A percentile compares a stretch with the other conserved stretches of the same genome.
Conservation (phyloP, 441 rosid species). For the Gossypium davidsonii region DNA sequence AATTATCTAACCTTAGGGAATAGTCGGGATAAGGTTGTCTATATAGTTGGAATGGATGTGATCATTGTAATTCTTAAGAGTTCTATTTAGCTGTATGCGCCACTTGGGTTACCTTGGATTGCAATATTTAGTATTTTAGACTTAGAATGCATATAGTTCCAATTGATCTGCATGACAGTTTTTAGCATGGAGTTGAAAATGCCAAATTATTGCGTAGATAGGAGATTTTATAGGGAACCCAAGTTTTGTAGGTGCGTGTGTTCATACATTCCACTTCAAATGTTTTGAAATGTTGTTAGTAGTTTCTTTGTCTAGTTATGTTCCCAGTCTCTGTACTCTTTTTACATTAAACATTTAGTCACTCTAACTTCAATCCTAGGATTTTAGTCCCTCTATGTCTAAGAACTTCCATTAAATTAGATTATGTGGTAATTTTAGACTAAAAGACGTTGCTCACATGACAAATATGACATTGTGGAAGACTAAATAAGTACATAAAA, state of each 20-base stretch:
- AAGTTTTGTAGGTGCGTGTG: background rate
- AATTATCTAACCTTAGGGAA: background rate
- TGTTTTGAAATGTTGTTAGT: background rate
- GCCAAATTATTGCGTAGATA: background rate
- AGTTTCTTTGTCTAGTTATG: background rate
- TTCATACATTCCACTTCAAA: background rate
- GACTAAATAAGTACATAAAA: too few relatives aligned
- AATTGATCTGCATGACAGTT: background rate
- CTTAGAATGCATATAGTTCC: background rate
- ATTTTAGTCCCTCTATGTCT: too few relatives aligned
- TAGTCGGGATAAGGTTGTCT: background rate
- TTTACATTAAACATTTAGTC: too few relatives aligned
- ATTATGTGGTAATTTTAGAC: too few relatives aligned
- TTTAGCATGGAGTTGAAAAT: background rate
- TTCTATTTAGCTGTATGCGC: background rate
- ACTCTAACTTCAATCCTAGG: too few relatives aligned
- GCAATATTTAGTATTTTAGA: background rate
- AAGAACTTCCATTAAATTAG: too few relatives aligned
- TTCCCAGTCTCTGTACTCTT: too few relatives aligned
- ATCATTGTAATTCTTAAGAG: background rate
- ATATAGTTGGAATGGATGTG: background rate
- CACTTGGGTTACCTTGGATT: background rate
- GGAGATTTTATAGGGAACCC: background rate
- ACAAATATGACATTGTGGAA: too few relatives aligned
- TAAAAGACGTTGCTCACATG: too few relatives aligned